Evolutionary conservation across 495 filamentous ascomycete species (phyloP), one percentile per base, ranked within the genome.

Genomic region (Chaetomium tenue): DNA sequence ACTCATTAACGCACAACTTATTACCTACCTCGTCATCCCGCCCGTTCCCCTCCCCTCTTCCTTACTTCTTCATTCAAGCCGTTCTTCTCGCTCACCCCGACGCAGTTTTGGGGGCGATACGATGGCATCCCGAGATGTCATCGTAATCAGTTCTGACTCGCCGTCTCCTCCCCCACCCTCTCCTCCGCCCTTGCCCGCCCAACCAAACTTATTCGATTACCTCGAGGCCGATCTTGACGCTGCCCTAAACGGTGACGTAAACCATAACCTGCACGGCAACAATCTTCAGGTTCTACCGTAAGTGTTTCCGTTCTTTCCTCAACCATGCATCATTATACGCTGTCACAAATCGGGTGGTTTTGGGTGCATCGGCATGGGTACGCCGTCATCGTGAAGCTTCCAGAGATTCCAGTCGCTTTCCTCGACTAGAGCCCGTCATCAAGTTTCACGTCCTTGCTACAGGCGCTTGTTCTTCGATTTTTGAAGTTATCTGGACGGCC

Each of bases 81-180:
- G 8, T 50, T 50, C 46, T 2, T 20, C n/a, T 20, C 46, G 8
- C 44, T 47, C 44, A 53, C 51, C 2, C 30, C 28, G 26, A 26
- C 3, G 30, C 51, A 20, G 16, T 47, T 25, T 47, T 40, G 39
- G 7, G 6, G 5, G 56, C 28, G 33, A 25, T 39, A n/a, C 18
- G 0, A 60, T 60, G 58, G 58, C 28, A n/a, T 30, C 39, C 20
- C 26, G 15, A 60, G 13, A 60, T 60, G 58, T 11, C 6, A 44
- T 60, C 5, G n/a, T 60, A 16, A 60, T 60, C n/a, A 60, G 50
- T 42, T 16, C 46, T 3, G 46, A 60, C n/a, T 50, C 58, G 18
- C 56, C 63, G 9, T 37, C 33, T 2, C 57, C 37, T 22, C 58
- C 56, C 18, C 22, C 53, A 18, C 42, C 58, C 2, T 12, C 46